These are phyloP conservation scores for Syncephalis plumigaleata DNA, from an alignment of 371 early-diverging fungal genomes.

Conservation along the genomic window DNA sequence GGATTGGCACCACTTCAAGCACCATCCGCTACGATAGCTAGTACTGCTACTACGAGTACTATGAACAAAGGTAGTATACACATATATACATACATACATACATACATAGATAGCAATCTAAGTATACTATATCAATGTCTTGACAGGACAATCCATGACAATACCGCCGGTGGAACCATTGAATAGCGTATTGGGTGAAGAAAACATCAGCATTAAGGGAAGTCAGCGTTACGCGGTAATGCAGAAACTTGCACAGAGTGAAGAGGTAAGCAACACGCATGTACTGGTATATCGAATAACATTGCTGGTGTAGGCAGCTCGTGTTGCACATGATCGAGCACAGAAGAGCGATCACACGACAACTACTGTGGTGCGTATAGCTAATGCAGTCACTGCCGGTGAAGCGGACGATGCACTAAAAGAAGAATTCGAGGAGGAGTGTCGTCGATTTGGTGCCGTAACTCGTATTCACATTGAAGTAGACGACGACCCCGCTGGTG, in stretches of 20 bases:
- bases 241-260: constrained; percentile 42
- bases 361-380: constrained; percentile 30
- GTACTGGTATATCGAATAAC: no score
- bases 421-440: constrained; percentile 49
- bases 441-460: constrained; percentile 42
- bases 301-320: not conserved
- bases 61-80: no score
- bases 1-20: constrained; percentile 14
- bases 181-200: constrained; percentile 36
- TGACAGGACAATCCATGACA: no score
- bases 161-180: not conserved
- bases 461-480: constrained; percentile 26
- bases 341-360: constrained; percentile 1
- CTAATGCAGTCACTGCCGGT: constrained; percentile 28
- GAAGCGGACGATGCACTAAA: constrained; percentile 51
- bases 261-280: constrained; percentile 11
- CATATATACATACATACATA: no score
- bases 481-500: constrained; percentile 10
- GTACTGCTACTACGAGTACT: no score
- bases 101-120: no score
- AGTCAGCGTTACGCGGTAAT: constrained; percentile 46
- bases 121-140: no score
- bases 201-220: constrained; percentile 35
- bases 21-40: constrained; percentile 3
- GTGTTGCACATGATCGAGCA: not conserved